Evolutionary conservation across 352 stramenopile species (phyloP).

Genomic region (Salisapilia sapeloensis): DNA sequence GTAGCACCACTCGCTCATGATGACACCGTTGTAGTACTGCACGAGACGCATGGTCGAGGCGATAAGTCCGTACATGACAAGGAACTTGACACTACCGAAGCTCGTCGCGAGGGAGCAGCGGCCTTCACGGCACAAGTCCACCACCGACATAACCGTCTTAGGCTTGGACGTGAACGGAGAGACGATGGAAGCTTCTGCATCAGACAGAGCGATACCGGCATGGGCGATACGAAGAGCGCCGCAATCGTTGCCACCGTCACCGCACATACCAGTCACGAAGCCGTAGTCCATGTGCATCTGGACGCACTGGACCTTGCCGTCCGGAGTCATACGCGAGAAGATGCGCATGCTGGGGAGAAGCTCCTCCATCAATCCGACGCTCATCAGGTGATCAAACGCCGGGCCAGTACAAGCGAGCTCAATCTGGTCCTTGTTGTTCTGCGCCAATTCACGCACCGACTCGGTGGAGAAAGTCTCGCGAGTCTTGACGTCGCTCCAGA

Average conservation of each 20-base stretch:
- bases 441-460: no score
- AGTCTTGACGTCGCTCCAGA: constrained; percentile 31
- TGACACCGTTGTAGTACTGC: constrained; percentile 53
- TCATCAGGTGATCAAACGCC: constrained; percentile 29
- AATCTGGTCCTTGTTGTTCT: no score
- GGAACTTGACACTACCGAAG: constrained; percentile 35
- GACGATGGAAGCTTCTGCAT: constrained; percentile 81
- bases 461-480: constrained; percentile 13
- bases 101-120: constrained; percentile 62
- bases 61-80: constrained; percentile 40
- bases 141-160: constrained; percentile 68
- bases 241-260: constrained; percentile 78
- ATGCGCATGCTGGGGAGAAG: constrained; percentile 40
- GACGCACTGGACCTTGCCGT: constrained; percentile 72
- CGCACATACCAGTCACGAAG: constrained; percentile 47
- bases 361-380: constrained; percentile 23
- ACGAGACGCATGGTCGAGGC: no score
- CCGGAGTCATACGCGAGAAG: constrained; percentile 49
- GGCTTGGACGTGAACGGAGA: constrained; percentile 82
- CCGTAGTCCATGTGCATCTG: constrained; percentile 37
- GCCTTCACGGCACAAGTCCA: constrained; percentile 76
- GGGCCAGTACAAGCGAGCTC: constrained; percentile 50
- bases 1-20: constrained; percentile 54
- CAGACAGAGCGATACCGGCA: constrained; percentile 76
- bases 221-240: constrained; percentile 84